Percentiles rank a stretch among this genome's conserved stretches.
Conservation (phyloP, 1,284 basidiomycete genomes). For the Malassezia dermatis region DNA sequence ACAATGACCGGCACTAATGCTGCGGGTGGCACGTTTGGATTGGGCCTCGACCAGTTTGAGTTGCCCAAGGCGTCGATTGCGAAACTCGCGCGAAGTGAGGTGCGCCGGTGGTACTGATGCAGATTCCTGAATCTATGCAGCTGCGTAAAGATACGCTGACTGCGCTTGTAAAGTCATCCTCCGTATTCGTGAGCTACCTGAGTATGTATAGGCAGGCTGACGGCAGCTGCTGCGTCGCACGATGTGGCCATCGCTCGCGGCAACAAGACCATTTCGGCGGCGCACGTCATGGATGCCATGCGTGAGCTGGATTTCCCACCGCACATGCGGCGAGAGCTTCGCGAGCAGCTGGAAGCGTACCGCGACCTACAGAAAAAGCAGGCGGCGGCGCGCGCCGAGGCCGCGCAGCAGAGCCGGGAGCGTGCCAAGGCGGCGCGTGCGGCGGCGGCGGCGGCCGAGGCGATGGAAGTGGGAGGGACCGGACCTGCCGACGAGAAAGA, state of each 20-base stretch:
- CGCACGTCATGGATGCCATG: conserved; percentile 17
- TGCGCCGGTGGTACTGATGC: background rate
- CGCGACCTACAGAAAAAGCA: conserved; percentile 13
- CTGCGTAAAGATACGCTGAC: conserved; percentile 18
- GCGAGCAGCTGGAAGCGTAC: conserved; percentile 14
- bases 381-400: conserved; percentile 6
- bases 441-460: conserved; percentile 1
- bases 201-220: conserved; percentile 3
- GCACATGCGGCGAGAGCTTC: conserved; percentile 16
- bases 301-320: conserved; percentile 20
- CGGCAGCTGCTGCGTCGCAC: conserved; percentile 17
- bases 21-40: conserved; percentile 16
- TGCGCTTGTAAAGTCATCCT: conserved; percentile 18
- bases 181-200: conserved; percentile 22
- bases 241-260: conserved; percentile 18
- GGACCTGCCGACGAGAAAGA: background rate
- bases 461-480: background rate
- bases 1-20: conserved; percentile 16
- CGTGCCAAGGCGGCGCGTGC: conserved; percentile 5
- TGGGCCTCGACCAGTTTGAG: conserved; percentile 20
- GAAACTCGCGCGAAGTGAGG: conserved; percentile 16
- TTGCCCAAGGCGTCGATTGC: conserved; percentile 17
- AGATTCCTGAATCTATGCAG: conserved; percentile 18
- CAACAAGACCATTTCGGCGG: conserved; percentile 19
- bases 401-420: conserved; percentile 10